Percentiles rank a stretch among this genome's conserved stretches.
Evolutionary conservation across 331 rosid genomes (phyloP).

Genomic region (Acacia pycnantha): DNA sequence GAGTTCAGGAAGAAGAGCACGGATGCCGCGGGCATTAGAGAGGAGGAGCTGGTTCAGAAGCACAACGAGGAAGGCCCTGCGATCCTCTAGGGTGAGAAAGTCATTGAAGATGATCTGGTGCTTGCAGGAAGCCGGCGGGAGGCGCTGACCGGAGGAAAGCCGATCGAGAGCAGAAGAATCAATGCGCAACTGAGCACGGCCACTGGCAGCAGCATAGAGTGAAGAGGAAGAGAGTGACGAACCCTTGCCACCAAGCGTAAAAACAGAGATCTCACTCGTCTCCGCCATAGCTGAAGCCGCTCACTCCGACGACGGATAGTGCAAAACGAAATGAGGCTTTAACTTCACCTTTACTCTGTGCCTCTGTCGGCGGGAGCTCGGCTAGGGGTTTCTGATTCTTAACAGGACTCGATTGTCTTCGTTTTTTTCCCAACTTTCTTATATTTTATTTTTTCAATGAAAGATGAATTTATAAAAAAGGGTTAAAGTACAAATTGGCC

Average conservation of each 20-base stretch:
- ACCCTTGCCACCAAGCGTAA: constrained; percentile 79
- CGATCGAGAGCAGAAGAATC: constrained; percentile 65
- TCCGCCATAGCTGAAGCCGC: constrained; percentile 46
- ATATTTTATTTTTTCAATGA: too few relatives aligned
- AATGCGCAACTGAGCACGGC: constrained; percentile 47
- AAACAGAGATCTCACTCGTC: constrained; percentile 30
- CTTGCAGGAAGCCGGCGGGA: constrained; percentile 19
- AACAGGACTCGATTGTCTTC: neutral
- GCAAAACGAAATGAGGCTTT: neutral
- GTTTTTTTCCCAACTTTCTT: too few relatives aligned
- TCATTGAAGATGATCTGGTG: constrained; percentile 43
- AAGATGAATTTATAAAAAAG: too few relatives aligned
- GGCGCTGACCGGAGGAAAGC: constrained; percentile 20
- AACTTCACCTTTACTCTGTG: neutral
- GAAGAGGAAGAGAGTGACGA: constrained; percentile 72
- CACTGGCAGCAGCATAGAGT: constrained; percentile 52
- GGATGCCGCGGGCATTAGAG: constrained; percentile 34
- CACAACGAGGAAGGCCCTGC: constrained; percentile 50
- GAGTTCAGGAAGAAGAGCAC: constrained; percentile 37
- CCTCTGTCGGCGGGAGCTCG: neutral
- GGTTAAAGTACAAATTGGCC: too few relatives aligned
- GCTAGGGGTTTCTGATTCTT: neutral
- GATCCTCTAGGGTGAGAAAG: constrained; percentile 43
- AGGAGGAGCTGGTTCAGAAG: constrained; percentile 68
- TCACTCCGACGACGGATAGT: neutral